A percentile compares a stretch with the other conserved stretches of the same genome.
These are phyloP conservation scores for Phytophthora gonapodyides DNA, from an alignment of 352 stramenopile species.

Conservation along the genomic window DNA sequence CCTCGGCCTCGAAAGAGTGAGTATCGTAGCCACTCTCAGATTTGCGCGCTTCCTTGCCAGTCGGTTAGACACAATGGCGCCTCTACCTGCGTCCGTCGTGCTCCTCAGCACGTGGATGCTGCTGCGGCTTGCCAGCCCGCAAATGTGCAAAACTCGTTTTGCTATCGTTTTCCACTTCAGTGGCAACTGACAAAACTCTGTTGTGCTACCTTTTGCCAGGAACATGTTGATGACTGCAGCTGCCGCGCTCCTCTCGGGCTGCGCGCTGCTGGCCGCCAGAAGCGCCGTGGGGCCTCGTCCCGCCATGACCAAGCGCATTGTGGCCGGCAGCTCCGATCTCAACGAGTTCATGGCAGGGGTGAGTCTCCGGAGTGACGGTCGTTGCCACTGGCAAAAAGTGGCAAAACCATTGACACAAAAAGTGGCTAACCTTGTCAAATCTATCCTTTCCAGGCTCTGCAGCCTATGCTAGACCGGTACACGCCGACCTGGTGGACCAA, in stretches of 20 bases:
- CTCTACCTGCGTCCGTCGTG: not conserved
- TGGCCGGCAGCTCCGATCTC: constrained; percentile 64
- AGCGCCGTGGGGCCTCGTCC: constrained; percentile 17
- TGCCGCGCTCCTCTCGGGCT: constrained; percentile 37
- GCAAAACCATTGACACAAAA: not conserved
- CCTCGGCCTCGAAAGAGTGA: constrained; percentile 25
- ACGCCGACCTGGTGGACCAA: constrained; percentile 81
- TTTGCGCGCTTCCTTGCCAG: not conserved
- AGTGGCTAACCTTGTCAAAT: not conserved
- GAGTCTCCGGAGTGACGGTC: constrained; percentile 9
- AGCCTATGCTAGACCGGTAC: constrained; percentile 59
- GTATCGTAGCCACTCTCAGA: constrained; percentile 6
- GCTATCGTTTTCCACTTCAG: not conserved
- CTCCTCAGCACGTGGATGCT: constrained; percentile 21
- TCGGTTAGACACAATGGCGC: constrained; percentile 17
- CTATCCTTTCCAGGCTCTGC: constrained; percentile 37
- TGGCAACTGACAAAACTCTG: constrained; percentile 1
- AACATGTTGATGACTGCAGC: constrained; percentile 33
- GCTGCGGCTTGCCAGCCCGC: constrained; percentile 9
- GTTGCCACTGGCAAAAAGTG: constrained; percentile 1
- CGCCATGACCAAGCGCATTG: constrained; percentile 47
- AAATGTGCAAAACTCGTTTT: constrained; percentile 18
- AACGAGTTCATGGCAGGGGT: constrained; percentile 70
- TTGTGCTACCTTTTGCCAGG: constrained; percentile 15
- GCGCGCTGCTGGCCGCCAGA: constrained; percentile 33